Evolutionary conservation across 2,329 filamentous ascomycete genomes (phyloP), one percentile per base, ranked within the genome.

Genomic region (Verticillium klebahnii): DNA sequence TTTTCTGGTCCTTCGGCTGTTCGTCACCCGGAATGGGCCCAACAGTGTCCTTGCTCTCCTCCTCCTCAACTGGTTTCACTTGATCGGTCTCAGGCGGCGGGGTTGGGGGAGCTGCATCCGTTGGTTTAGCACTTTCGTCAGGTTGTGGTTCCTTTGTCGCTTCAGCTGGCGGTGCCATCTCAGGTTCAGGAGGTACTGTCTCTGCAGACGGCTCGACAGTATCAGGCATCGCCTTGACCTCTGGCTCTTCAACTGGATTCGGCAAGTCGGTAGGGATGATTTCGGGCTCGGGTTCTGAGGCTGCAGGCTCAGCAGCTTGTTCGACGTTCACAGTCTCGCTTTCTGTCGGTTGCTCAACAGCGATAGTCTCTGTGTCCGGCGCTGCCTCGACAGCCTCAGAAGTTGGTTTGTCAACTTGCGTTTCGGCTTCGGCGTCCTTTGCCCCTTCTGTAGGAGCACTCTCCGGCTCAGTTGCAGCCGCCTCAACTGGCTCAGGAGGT

Each of bases 11-110:
- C 37, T 39, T 54, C 29, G 29, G 19, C 39, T 45, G 52, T 8
- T 23, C 59, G 57, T 60, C 62, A 34, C 52, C 60, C 9, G 55
- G 55, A 59, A 65, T 67, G 12, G 66, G 61, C 25, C 62, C 64
- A n/a, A 67, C 58, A 15, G 59, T 62, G 23, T 67, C 65, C 54
- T 66, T 63, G 60, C 59, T 62, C 52, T 67, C 64, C n/a, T 67
- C 65, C 29, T 39, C 61, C 29, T 67, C 66, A 9, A 61, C 37
- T 25, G 56, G 57, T 29, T 60, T 62, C 5, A 54, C 52, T 23
- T 65, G 45, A 40, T 62, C 50, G 23, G 37, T 17, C 55, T 67
- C 62, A 2, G 40, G 15, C 15, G 52, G 31, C 32, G 32, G 23
- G 40, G 55, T 55, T 23, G 60, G 45, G 5, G 29, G 14, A 5